These are phyloP conservation scores for Alternaria sp. DNA, from an alignment of 2,329 filamentous ascomycete genomes.

Conservation along the genomic window DNA sequence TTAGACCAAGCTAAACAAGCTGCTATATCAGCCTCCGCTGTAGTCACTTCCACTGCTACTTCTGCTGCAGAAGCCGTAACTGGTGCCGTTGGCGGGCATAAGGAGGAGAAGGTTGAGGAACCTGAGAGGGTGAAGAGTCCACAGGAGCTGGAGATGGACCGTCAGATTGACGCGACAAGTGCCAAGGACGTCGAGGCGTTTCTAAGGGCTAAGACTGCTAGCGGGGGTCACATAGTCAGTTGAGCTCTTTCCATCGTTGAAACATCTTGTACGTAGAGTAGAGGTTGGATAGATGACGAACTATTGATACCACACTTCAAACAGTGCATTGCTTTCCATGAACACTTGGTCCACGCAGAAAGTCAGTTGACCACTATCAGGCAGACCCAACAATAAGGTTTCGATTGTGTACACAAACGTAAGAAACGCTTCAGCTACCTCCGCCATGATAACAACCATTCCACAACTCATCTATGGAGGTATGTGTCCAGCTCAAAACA, in stretches of 20 bases:
- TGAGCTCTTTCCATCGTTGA: neutral
- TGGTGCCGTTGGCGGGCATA: constrained; percentile 33
- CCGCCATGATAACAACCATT: too few species aligned
- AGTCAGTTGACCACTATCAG: neutral
- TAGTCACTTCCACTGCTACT: constrained; percentile 40
- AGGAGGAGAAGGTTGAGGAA: constrained; percentile 29
- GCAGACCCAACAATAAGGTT: neutral
- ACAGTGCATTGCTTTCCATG: neutral
- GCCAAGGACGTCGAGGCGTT: constrained; percentile 44
- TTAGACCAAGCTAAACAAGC: constrained; percentile 56
- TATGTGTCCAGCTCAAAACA: too few species aligned
- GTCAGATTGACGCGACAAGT: constrained; percentile 40
- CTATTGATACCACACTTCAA: neutral
- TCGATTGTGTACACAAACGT: neutral
- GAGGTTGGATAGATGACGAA: neutral
- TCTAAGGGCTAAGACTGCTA: constrained; percentile 38
- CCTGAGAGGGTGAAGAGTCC: constrained; percentile 37
- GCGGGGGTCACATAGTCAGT: neutral
- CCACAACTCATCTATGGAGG: too few species aligned
- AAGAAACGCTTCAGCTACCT: neutral
- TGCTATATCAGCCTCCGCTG: constrained; percentile 41
- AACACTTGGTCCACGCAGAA: neutral
- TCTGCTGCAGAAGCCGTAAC: constrained; percentile 46
- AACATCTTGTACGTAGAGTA: neutral
- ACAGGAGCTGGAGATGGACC: constrained; percentile 41